Evolutionary conservation across 257 asterid species (phyloP).

Genomic region (Plantago ovata): DNA sequence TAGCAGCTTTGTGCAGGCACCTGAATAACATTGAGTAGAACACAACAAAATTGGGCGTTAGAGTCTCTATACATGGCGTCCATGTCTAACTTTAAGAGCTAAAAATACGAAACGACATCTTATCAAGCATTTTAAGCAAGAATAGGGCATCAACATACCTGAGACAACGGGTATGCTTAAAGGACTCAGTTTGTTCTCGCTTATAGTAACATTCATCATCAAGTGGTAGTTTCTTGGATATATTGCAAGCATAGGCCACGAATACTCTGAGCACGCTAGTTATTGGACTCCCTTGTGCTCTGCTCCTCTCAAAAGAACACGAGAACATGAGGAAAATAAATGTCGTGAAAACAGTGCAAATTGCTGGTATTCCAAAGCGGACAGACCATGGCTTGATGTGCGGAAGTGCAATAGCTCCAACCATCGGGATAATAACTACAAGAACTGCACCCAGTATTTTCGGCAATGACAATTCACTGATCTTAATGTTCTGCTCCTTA

Average conservation of each 20-base stretch:
- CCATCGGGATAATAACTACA: background rate
- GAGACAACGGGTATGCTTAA: background rate
- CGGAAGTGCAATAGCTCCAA: slow-evolving; percentile 15
- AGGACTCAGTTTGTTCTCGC: background rate
- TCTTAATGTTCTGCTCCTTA: background rate
- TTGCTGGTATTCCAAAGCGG: slow-evolving; percentile 19
- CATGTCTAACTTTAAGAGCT: background rate
- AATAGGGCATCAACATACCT: background rate
- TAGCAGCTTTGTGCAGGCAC: slow-evolving; percentile 18
- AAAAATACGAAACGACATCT: too few relatives aligned
- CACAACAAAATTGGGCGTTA: background rate
- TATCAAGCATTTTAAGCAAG: background rate
- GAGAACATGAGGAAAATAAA: slow-evolving; percentile 2
- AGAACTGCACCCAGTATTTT: background rate
- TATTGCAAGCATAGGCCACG: background rate
- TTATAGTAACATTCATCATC: background rate
- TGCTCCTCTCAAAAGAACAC: background rate
- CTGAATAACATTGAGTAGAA: background rate
- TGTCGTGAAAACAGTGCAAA: slow-evolving; percentile 6
- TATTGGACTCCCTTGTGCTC: slow-evolving; percentile 1
- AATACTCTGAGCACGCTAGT: background rate
- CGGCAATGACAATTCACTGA: too few relatives aligned
- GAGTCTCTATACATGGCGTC: background rate
- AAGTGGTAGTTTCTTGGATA: background rate
- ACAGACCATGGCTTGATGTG: slow-evolving; percentile 9